Evolutionary conservation across 129 eudicot species (phyloP).

Genomic region (Escallonia herrerae): DNA sequence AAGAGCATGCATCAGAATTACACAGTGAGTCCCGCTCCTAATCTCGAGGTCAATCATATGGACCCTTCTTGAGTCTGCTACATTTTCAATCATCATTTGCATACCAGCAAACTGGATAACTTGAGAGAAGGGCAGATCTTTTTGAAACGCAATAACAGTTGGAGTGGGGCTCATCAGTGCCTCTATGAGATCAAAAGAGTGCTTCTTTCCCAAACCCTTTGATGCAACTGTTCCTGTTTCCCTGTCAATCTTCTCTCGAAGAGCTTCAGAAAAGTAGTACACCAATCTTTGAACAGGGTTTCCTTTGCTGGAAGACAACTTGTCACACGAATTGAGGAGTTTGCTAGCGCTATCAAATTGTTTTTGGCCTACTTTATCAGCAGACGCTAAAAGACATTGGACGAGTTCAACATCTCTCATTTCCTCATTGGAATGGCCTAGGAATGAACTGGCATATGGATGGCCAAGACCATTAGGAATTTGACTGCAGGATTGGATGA

Average conservation of each 20-base stretch:
- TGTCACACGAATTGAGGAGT: slow-evolving; percentile 19
- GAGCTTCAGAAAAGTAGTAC: slow-evolving; percentile 43
- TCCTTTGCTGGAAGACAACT: slow-evolving; percentile 4
- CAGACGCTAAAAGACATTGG: too few relatives aligned
- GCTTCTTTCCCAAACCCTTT: not conserved
- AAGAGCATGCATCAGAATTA: slow-evolving; percentile 41
- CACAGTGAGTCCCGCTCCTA: slow-evolving; percentile 17
- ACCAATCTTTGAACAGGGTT: slow-evolving; percentile 43
- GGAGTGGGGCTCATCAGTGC: slow-evolving; percentile 14
- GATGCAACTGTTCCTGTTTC: slow-evolving; percentile 29
- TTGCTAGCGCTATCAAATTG: too few relatives aligned
- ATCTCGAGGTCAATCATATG: slow-evolving; percentile 35
- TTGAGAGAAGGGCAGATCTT: slow-evolving; percentile 31
- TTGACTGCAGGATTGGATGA: slow-evolving; percentile 10
- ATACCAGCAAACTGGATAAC: slow-evolving; percentile 22
- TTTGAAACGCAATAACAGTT: slow-evolving; percentile 15
- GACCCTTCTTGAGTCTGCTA: slow-evolving; percentile 19
- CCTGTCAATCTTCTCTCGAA: slow-evolving; percentile 30
- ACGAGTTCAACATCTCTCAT: slow-evolving; percentile 17
- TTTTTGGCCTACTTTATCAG: too few relatives aligned
- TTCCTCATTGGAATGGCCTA: slow-evolving; percentile 2
- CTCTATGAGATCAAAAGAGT: slow-evolving; percentile 9
- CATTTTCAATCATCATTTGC: slow-evolving; percentile 30
- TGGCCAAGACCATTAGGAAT: slow-evolving; percentile 9
- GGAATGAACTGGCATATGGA: not conserved